Evolutionary conservation across 805 yeast species (phyloP).

Genomic region (Jamesozyma gamospora): DNA sequence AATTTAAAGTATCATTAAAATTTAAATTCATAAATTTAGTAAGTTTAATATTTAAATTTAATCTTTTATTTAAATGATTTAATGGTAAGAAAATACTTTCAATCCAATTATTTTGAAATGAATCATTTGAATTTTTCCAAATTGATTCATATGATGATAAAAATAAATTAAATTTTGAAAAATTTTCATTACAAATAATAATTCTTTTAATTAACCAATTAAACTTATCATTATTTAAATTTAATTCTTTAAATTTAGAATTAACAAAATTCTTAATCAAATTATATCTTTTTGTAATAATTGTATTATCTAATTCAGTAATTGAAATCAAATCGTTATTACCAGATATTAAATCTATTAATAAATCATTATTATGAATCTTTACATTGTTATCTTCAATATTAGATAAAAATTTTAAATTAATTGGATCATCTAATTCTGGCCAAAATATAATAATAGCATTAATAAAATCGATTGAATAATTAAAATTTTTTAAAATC

Average conservation of each 20-base stretch:
- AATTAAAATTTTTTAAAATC: slow-evolving; percentile 4
- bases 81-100: slow-evolving; percentile 24
- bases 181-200: slow-evolving; percentile 14
- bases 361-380: slow-evolving; percentile 21
- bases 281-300: slow-evolving; percentile 8
- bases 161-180: slow-evolving; percentile 11
- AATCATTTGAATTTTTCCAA: slow-evolving; percentile 10
- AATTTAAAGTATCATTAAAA: slow-evolving; percentile 7
- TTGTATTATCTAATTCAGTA: slow-evolving; percentile 16
- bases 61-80: slow-evolving; percentile 17
- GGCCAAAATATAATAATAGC: slow-evolving; percentile 25
- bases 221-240: slow-evolving; percentile 2
- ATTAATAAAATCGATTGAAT: slow-evolving; percentile 12
- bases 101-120: slow-evolving; percentile 18
- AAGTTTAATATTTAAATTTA: slow-evolving; percentile 8
- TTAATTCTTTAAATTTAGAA: slow-evolving; percentile 5
- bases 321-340: slow-evolving; percentile 15
- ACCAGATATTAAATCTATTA: slow-evolving; percentile 17
- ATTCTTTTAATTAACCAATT: slow-evolving; percentile 22
- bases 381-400: slow-evolving; percentile 1
- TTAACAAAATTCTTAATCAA: slow-evolving; percentile 10
- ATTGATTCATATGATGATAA: slow-evolving; percentile 14
- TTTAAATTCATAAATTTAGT: slow-evolving; percentile 12
- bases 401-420: slow-evolving; percentile 11
- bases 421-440: slow-evolving; percentile 21